Conservation (phyloP, 176 grass and related monocot species). For the Dendrocalamus sinicus region DNA sequence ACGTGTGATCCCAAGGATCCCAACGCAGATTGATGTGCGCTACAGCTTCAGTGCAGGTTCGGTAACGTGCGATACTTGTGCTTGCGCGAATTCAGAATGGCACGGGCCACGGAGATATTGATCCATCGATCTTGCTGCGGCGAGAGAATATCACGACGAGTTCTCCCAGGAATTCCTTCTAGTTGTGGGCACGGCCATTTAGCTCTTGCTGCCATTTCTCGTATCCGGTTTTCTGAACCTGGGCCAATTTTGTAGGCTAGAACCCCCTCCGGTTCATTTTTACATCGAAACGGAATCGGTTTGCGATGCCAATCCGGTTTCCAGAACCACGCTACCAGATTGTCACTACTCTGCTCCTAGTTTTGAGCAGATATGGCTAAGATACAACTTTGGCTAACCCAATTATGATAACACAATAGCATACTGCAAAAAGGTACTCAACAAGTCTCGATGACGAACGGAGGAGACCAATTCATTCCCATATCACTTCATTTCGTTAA, state of each 20-base stretch:
- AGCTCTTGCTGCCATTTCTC: background rate
- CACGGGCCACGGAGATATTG: slow-evolving; percentile 30
- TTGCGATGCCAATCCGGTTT: too few species aligned
- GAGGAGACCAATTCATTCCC: background rate
- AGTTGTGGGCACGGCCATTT: background rate
- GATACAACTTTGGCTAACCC: background rate
- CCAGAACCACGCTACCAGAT: background rate
- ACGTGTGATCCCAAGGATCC: slow-evolving; percentile 25
- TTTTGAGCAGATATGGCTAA: background rate
- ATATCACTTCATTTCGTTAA: background rate
- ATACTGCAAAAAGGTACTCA: background rate
- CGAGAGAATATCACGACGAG: background rate
- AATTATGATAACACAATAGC: background rate
- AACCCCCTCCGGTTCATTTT: background rate
- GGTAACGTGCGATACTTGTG: background rate
- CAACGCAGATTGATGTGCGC: slow-evolving; percentile 7
- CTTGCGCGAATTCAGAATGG: background rate
- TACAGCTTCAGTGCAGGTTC: slow-evolving; percentile 4
- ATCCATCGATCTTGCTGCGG: background rate
- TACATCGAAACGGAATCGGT: background rate
- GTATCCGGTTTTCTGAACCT: background rate
- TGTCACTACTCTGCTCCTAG: background rate
- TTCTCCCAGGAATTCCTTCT: background rate
- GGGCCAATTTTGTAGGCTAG: background rate
- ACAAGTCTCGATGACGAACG: background rate